phyloP scores from a whole-genome alignment of 2,329 filamentous ascomycete species.

The Talaromyces amestolkiae region DNA sequence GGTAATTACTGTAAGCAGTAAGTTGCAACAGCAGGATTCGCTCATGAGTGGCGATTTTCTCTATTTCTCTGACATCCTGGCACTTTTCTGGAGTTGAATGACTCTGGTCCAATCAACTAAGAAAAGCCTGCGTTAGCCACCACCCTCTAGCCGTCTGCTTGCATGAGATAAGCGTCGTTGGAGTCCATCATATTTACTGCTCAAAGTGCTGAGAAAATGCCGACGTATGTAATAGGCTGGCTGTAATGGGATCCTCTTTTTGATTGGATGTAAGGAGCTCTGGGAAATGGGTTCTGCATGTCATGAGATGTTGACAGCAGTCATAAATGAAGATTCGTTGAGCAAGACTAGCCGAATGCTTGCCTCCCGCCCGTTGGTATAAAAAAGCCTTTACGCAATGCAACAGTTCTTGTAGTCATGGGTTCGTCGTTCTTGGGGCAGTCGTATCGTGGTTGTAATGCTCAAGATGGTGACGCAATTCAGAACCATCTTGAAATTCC shows the following conservation, averaged over 20 bases:
- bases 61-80: constrained; percentile 1
- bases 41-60: not conserved
- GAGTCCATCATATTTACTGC: not conserved
- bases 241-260: not conserved
- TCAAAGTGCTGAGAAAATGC: not conserved
- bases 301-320: not conserved
- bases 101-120: constrained; percentile 1
- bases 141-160: constrained; percentile 66
- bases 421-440: not conserved
- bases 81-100: not conserved
- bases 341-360: not conserved
- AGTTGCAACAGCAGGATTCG: not conserved
- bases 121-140: constrained; percentile 53
- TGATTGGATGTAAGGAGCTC: not conserved
- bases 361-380: not conserved
- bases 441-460: not conserved
- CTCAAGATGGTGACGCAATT: not conserved
- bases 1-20: constrained; percentile 4
- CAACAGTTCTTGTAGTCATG: not conserved
- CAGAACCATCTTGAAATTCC: not conserved
- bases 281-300: not conserved
- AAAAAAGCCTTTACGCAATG: not conserved
- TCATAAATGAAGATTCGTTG: not conserved
- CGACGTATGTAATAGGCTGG: not conserved
- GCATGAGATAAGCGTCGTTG: constrained; percentile 43